A percentile compares a stretch with the other conserved stretches of the same genome.
These are phyloP conservation scores for Nemania bipapillata DNA, from an alignment of 2,329 filamentous ascomycete genomes.

Conservation along the genomic window DNA sequence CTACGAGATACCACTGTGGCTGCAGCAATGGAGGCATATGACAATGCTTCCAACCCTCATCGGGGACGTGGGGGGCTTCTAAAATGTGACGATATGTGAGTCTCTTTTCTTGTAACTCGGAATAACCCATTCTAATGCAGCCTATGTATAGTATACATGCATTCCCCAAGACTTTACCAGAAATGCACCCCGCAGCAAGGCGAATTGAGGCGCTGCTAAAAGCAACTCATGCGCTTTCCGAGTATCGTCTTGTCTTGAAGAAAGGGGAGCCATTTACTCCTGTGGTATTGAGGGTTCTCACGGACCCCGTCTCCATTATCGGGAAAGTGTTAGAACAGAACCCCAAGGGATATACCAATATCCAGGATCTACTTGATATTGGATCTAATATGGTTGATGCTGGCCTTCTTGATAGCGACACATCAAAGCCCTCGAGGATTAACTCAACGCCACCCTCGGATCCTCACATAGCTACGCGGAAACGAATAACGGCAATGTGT, in stretches of 20 bases:
- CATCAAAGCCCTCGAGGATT: conserved; percentile 46
- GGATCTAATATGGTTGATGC: conserved; percentile 73
- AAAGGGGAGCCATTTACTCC: conserved; percentile 84
- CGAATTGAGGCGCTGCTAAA: conserved; percentile 72
- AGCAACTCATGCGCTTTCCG: conserved; percentile 78
- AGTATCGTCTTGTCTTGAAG: conserved; percentile 80
- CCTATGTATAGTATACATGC: conserved; percentile 67
- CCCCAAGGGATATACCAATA: conserved; percentile 74
- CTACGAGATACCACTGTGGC: conserved; percentile 71
- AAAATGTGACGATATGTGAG: conserved; percentile 79
- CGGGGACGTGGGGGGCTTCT: conserved; percentile 79
- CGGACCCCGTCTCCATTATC: conserved; percentile 78
- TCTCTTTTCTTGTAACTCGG: conserved; percentile 15
- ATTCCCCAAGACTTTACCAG: conserved; percentile 68
- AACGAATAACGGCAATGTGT: conserved; percentile 80
- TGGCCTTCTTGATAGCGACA: conserved; percentile 58
- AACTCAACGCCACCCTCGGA: conserved; percentile 45
- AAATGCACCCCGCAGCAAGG: conserved; percentile 62
- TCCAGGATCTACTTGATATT: conserved; percentile 77
- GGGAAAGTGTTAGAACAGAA: conserved; percentile 81
- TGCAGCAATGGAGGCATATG: conserved; percentile 76
- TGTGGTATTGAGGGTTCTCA: conserved; percentile 78
- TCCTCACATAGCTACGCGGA: conserved; percentile 62
- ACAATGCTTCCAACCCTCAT: conserved; percentile 85
- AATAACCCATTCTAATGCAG: not conserved